Evolutionary conservation across 2,329 filamentous ascomycete genomes (phyloP).

Genomic region (Ophiocordyceps camponoti-leonardi): DNA sequence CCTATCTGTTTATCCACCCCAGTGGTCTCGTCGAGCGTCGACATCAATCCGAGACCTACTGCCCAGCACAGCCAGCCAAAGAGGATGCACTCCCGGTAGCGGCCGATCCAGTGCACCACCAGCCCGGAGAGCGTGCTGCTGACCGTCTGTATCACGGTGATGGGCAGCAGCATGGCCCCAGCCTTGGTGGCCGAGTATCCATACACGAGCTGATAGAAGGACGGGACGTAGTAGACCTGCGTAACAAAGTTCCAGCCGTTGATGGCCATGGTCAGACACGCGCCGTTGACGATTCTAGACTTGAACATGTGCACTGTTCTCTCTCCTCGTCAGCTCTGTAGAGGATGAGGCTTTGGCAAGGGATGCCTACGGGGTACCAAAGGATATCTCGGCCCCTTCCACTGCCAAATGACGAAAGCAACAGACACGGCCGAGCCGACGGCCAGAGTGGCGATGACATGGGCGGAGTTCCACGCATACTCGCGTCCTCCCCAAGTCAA

Average conservation of each 20-base stretch:
- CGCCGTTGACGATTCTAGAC: constrained; percentile 32
- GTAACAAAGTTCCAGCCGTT: constrained; percentile 42
- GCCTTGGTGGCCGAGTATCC: constrained; percentile 23
- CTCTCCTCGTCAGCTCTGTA: not conserved
- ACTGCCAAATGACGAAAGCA: constrained; percentile 35
- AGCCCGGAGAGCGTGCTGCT: constrained; percentile 33
- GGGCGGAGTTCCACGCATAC: constrained; percentile 35
- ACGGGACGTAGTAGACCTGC: constrained; percentile 31
- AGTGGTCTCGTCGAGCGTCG: constrained; percentile 28
- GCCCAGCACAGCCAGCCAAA: constrained; percentile 35
- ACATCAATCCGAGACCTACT: constrained; percentile 32
- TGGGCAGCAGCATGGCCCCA: constrained; percentile 23
- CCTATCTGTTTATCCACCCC: constrained; percentile 35
- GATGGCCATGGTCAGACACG: constrained; percentile 37
- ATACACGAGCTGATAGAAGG: constrained; percentile 28
- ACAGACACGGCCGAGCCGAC: constrained; percentile 28
- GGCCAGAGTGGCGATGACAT: constrained; percentile 36
- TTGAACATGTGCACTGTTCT: constrained; percentile 32
- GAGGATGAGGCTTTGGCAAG: not conserved
- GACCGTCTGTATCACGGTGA: constrained; percentile 24
- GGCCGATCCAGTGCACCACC: constrained; percentile 31
- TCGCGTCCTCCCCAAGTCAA: constrained; percentile 43
- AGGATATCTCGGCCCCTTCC: constrained; percentile 28
- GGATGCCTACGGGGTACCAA: constrained; percentile 23
- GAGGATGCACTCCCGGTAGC: constrained; percentile 35